Base-by-base conservation (phyloP, 2,329 filamentous ascomycete species). In the Ascochyta viciae-villosae region DNA sequence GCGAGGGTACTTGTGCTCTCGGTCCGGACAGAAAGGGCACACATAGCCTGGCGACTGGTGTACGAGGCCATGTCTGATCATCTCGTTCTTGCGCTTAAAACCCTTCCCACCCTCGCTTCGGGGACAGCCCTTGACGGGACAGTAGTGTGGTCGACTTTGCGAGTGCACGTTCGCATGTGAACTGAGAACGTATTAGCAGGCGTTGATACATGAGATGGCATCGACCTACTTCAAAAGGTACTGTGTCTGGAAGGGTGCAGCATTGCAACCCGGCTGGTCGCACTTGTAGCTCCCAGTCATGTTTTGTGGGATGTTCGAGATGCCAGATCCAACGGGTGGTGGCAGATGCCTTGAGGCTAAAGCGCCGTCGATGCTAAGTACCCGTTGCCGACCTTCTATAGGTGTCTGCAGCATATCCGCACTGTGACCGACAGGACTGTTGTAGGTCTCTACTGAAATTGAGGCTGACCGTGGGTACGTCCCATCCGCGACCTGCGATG, bases 41-140 rank as follows among this genome's bases (percentile, higher is more conserved):
- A 96, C 88, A 70, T 98, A 99, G 57, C 94, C 94, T 1, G 95
- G 95, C 7, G 92, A 96, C 63, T 92, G 89, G 71, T 99, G 95
- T 4, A 98, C 95, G 3, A 98, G 83, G 1, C 94, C 93, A 68
- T 89, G 86, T n/a, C 86, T 80, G 58, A 88, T 87, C 86, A 89
- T 88, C 70, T 89, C 86, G 61, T 89, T 89, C 69, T 88, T 88
- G 29, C 86, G 81, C 70, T 89, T 89, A 77, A 89, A 89, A 1
- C 86, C 86, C 66, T 85, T 85, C 19, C 86, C 86, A n/a, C 84
- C 84, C 60, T 83, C 78, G n/a, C 78, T 81, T 35, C 86, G 81
- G 12, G 83, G 77, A 64, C 86, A 89, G 4, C 78, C 81, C 23
- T 78, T 74, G 8, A 87, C 81, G 1, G 85, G 82, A 68, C 86